Evolutionary conservation across 768 basidiomycete species (phyloP).

Genomic region (Suillus paluster): DNA sequence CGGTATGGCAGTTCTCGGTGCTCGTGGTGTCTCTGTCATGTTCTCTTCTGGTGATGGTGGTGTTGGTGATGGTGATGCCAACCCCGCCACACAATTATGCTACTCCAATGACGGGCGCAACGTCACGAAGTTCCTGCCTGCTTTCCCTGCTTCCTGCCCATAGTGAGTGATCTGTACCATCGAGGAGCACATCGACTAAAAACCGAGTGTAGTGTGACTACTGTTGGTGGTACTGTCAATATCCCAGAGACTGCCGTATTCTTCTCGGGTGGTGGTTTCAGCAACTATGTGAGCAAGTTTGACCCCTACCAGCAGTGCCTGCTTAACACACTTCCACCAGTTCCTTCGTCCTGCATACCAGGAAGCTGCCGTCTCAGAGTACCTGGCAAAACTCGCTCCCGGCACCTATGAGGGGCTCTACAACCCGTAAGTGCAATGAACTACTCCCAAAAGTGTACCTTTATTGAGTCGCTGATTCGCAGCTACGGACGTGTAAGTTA

Average conservation of each 20-base stretch:
- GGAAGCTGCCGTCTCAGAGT: conserved; percentile 45
- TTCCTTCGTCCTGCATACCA: conserved; percentile 62
- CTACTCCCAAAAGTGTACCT: conserved; percentile 9
- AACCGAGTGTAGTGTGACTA: conserved; percentile 55
- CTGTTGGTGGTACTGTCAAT: conserved; percentile 67
- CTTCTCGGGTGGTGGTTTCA: conserved; percentile 80
- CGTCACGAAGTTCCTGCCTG: conserved; percentile 54
- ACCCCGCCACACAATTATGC: conserved; percentile 60
- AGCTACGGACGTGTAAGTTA: conserved; percentile 56
- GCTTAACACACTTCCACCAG: conserved; percentile 31
- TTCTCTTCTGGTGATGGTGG: conserved; percentile 73
- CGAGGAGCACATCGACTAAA: neutral
- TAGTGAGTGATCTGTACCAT: conserved; percentile 40
- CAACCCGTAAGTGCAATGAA: conserved; percentile 51
- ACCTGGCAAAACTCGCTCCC: conserved; percentile 48
- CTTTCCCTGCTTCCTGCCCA: conserved; percentile 67
- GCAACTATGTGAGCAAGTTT: conserved; percentile 51
- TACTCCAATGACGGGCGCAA: conserved; percentile 63
- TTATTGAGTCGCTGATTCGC: conserved; percentile 13
- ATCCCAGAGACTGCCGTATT: conserved; percentile 63
- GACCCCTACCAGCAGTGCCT: neutral
- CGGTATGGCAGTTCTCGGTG: conserved; percentile 68
- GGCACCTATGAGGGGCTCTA: conserved; percentile 62
- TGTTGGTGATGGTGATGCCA: conserved; percentile 65
- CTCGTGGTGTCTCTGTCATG: conserved; percentile 66